Conservation (phyloP, 2,329 filamentous ascomycete species). For the Coniosporium tulheliwenetii region DNA sequence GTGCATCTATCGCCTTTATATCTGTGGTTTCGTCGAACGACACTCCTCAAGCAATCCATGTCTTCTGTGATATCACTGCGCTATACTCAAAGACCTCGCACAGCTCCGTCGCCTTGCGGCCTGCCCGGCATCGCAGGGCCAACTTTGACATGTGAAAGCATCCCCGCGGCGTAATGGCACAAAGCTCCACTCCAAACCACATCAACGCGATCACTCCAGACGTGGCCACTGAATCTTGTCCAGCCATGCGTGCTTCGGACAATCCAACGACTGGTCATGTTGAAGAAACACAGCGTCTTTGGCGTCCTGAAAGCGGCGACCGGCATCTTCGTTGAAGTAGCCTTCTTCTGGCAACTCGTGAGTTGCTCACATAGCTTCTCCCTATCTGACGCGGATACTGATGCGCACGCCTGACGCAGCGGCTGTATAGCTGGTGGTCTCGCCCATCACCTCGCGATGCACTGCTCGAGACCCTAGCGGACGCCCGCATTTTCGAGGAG, state of each 20-base stretch:
- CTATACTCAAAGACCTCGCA: no score
- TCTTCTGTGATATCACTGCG: neutral
- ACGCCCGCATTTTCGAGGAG: constrained; percentile 60
- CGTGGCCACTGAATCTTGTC: neutral
- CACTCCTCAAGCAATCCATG: neutral
- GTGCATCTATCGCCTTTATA: no score
- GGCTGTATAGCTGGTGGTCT: constrained; percentile 50
- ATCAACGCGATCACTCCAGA: neutral
- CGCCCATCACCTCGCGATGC: constrained; percentile 48
- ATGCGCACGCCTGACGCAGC: constrained; percentile 29
- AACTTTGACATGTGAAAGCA: neutral
- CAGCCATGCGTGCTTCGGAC: neutral
- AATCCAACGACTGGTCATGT: constrained; percentile 1
- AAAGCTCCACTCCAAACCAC: neutral
- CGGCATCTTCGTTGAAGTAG: constrained; percentile 5
- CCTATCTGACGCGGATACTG: neutral
- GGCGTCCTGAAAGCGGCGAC: constrained; percentile 3
- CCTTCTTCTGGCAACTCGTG: constrained; percentile 8
- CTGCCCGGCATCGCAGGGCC: no score
- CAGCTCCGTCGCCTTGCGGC: no score
- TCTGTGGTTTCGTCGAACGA: neutral
- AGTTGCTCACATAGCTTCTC: neutral
- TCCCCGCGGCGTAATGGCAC: neutral
- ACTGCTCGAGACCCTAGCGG: constrained; percentile 48
- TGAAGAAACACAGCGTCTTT: constrained; percentile 1